Percentiles rank a stretch among this genome's conserved stretches.
phyloP scores from a whole-genome alignment of 257 asterid genomes.

The Parsonsia alboflavescens region DNA sequence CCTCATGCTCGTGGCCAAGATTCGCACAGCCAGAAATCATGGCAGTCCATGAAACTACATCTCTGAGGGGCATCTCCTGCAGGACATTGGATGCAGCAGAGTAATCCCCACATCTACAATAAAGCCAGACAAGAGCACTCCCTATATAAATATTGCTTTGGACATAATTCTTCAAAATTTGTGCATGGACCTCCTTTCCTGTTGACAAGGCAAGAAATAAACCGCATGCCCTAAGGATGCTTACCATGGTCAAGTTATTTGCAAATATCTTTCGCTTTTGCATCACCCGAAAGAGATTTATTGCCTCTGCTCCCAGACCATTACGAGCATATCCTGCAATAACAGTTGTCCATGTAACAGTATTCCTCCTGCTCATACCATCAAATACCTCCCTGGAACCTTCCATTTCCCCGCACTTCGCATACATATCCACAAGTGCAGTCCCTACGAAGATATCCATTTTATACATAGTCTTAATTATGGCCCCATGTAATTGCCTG shows the following conservation, averaged over 20 bases:
- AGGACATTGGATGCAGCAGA: slow-evolving; percentile 65
- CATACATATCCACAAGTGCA: slow-evolving; percentile 74
- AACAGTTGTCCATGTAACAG: slow-evolving; percentile 70
- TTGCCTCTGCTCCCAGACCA: slow-evolving; percentile 62
- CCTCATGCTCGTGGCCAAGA: slow-evolving; percentile 73
- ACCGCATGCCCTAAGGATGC: slow-evolving; percentile 77
- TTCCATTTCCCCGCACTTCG: slow-evolving; percentile 61
- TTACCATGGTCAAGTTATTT: slow-evolving; percentile 67
- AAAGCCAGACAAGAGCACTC: slow-evolving; percentile 80
- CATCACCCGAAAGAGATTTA: slow-evolving; percentile 58
- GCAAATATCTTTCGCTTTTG: slow-evolving; percentile 43
- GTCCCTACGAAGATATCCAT: slow-evolving; percentile 66
- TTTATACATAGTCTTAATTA: slow-evolving; percentile 51
- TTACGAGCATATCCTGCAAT: slow-evolving; percentile 86
- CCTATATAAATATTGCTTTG: slow-evolving; percentile 55
- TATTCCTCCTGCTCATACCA: slow-evolving; percentile 59
- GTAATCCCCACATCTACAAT: slow-evolving; percentile 71
- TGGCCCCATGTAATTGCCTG: slow-evolving; percentile 58
- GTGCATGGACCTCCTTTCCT: slow-evolving; percentile 86
- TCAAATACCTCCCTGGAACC: slow-evolving; percentile 55
- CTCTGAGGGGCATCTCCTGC: slow-evolving; percentile 54
- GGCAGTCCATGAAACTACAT: slow-evolving; percentile 93
- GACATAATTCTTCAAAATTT: slow-evolving; percentile 48
- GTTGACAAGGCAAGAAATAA: slow-evolving; percentile 40
- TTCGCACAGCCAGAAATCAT: slow-evolving; percentile 81